These are phyloP conservation scores for Zizania latifolia DNA, from an alignment of 176 grass and related monocot species.

Conservation along the genomic window DNA sequence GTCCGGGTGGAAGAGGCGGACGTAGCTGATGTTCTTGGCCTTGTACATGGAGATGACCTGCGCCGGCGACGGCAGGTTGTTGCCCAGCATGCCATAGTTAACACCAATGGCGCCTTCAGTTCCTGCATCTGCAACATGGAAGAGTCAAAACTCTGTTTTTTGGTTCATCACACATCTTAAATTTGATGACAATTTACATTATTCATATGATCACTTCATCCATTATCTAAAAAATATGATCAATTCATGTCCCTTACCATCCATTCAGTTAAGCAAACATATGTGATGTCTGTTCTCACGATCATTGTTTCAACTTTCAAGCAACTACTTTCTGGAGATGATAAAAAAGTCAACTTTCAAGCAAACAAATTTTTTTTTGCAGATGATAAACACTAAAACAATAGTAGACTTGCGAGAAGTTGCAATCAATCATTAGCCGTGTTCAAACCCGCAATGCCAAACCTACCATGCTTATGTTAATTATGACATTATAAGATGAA, in stretches of 20 bases:
- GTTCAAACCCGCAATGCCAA: background rate
- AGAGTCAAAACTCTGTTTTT: background rate
- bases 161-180: background rate
- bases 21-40: constrained; percentile 54
- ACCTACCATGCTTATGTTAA: background rate
- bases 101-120: constrained; percentile 63
- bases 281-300: no score
- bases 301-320: background rate
- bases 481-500: background rate
- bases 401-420: background rate
- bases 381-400: no score
- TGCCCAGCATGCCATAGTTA: constrained; percentile 80
- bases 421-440: background rate
- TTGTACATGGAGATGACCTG: constrained; percentile 84
- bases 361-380: background rate
- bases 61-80: constrained; percentile 75
- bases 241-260: background rate
- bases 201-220: background rate
- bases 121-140: constrained; percentile 27
- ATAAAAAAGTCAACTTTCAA: background rate
- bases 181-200: background rate
- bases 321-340: background rate
- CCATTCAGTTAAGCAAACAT: background rate
- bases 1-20: constrained; percentile 79
- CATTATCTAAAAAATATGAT: no score